Conservation (phyloP, 2,329 filamentous ascomycete species). For the Epichloe typhina region DNA sequence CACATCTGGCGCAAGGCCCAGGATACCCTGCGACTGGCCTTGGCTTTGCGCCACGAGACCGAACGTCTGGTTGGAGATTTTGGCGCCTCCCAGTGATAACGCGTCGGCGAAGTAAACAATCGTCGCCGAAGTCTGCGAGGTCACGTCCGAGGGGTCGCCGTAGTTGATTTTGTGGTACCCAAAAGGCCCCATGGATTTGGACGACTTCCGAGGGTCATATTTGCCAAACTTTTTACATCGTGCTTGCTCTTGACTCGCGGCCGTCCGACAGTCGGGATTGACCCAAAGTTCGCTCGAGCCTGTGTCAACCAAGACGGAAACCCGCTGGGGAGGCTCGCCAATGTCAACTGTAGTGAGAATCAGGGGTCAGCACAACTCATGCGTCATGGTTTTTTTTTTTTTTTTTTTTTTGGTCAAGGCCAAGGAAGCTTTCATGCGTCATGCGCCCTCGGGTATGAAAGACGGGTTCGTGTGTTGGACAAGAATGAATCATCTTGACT, state of each 20-base stretch:
- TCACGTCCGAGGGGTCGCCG: constrained; percentile 23
- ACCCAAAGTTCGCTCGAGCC: constrained; percentile 44
- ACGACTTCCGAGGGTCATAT: constrained; percentile 30
- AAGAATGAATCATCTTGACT: constrained; percentile 6
- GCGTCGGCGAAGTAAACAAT: constrained; percentile 34
- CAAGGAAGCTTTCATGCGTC: too few relatives aligned
- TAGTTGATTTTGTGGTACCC: constrained; percentile 25
- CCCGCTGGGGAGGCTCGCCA: constrained; percentile 27
- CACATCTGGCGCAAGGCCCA: constrained; percentile 34
- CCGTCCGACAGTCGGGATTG: constrained; percentile 33
- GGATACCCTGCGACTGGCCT: constrained; percentile 37
- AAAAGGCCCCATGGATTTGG: constrained; percentile 23
- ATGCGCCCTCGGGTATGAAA: neutral
- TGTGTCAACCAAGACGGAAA: constrained; percentile 36
- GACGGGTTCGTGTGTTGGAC: neutral
- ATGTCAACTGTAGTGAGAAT: constrained; percentile 23
- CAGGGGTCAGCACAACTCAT: neutral
- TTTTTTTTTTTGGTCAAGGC: neutral
- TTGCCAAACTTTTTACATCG: constrained; percentile 28
- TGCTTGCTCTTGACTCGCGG: constrained; percentile 20
- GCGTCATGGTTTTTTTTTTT: neutral
- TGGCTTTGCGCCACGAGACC: constrained; percentile 31
- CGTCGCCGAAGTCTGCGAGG: constrained; percentile 23
- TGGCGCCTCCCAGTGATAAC: constrained; percentile 29
- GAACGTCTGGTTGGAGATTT: constrained; percentile 33